Conservation (phyloP, 2,329 filamentous ascomycete species). For the Cytospora leucostoma region DNA sequence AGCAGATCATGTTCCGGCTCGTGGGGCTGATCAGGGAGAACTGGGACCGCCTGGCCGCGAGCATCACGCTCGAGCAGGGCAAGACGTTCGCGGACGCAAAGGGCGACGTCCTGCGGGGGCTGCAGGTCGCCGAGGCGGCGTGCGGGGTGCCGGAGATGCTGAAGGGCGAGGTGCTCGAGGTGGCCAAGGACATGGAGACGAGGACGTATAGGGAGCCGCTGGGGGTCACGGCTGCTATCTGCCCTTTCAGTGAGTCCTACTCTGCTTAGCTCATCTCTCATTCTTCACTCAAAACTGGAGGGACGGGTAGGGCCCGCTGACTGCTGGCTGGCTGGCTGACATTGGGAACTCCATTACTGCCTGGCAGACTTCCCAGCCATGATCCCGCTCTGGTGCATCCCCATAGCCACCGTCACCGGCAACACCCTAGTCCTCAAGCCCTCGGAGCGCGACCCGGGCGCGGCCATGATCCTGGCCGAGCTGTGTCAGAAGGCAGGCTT, state of each 20-base stretch:
- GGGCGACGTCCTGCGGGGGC: constrained; percentile 77
- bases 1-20: constrained; percentile 88
- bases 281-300: too few relatives aligned
- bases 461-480: constrained; percentile 82
- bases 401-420: constrained; percentile 79
- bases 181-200: constrained; percentile 89
- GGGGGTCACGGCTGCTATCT: constrained; percentile 80
- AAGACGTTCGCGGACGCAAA: constrained; percentile 84
- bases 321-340: too few relatives aligned
- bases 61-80: constrained; percentile 85
- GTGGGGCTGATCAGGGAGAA: constrained; percentile 78
- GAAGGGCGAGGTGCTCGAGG: constrained; percentile 81
- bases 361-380: constrained; percentile 79
- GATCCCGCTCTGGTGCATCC: constrained; percentile 91
- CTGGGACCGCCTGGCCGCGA: constrained; percentile 81
- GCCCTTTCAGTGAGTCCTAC: constrained; percentile 72
- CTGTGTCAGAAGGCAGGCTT: constrained; percentile 79
- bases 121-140: constrained; percentile 83
- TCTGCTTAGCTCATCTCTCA: constrained; percentile 18
- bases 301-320: too few relatives aligned
- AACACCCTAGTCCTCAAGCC: constrained; percentile 86
- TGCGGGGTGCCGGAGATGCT: constrained; percentile 79
- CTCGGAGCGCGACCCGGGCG: constrained; percentile 81
- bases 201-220: constrained; percentile 79
- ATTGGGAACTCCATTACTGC: neutral